phyloP scores from a whole-genome alignment of 2,329 filamentous ascomycete genomes.

The Achaetomium macrosporum region DNA sequence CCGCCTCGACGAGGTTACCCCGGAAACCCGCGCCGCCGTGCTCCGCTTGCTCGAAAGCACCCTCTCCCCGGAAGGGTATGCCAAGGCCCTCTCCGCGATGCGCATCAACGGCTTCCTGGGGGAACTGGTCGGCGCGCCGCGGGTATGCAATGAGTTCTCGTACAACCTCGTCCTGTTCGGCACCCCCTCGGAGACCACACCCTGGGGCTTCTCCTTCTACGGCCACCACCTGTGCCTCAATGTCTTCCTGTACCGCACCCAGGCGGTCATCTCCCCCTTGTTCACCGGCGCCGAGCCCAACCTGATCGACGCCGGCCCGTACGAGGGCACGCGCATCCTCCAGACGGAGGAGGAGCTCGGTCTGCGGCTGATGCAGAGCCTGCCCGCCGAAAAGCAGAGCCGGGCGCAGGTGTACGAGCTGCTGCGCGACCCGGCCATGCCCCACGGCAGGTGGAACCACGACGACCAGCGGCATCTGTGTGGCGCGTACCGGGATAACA shows the following conservation, averaged over 20 bases:
- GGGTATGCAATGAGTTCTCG: conserved; percentile 66
- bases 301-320: conserved; percentile 58
- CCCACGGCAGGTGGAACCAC: conserved; percentile 66
- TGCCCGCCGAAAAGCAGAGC: conserved; percentile 40
- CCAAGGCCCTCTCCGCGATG: conserved; percentile 64
- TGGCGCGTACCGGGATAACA: conserved; percentile 73
- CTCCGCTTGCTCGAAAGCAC: conserved; percentile 51
- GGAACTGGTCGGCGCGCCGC: conserved; percentile 51
- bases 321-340: conserved; percentile 60
- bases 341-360: conserved; percentile 59
- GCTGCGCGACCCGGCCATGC: conserved; percentile 62
- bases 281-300: conserved; percentile 81
- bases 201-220: conserved; percentile 72
- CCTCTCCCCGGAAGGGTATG: conserved; percentile 64
- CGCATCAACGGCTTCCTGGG: conserved; percentile 71
- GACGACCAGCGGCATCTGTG: conserved; percentile 75
- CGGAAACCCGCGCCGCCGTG: conserved; percentile 41
- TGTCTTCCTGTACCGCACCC: conserved; percentile 58
- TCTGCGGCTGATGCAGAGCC: conserved; percentile 62
- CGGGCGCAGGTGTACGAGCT: conserved; percentile 52
- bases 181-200: conserved; percentile 45
- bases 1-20: conserved; percentile 56
- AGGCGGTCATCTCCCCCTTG: conserved; percentile 66
- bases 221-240: conserved; percentile 74
- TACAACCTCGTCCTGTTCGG: conserved; percentile 74